phyloP scores from a whole-genome alignment of 2,329 filamentous ascomycete genomes.

The Stachybotrys chlorohalonatus region DNA sequence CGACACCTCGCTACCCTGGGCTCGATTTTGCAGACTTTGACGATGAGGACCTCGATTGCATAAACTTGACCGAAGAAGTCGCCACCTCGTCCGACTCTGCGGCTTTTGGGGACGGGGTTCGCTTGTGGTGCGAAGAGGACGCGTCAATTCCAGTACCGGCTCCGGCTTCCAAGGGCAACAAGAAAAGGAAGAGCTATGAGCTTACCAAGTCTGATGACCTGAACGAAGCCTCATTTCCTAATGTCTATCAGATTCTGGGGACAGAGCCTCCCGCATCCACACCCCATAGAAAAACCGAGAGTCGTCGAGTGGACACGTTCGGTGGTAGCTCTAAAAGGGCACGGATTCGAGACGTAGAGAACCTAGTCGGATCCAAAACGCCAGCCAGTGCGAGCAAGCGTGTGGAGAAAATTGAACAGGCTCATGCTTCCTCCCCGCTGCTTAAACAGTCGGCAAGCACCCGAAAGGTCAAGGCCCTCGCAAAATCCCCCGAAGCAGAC shows the following conservation, averaged over 20 bases:
- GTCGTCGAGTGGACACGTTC: conserved; percentile 9
- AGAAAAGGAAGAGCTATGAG: conserved; percentile 44
- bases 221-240: conserved; percentile 40
- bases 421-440: conserved; percentile 1
- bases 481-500: background rate
- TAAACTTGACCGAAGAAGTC: conserved; percentile 31
- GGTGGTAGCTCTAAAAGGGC: conserved; percentile 7
- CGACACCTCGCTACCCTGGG: conserved; percentile 6
- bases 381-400: conserved; percentile 5
- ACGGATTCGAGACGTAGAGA: conserved; percentile 8
- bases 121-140: conserved; percentile 33
- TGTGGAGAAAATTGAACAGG: background rate
- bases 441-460: conserved; percentile 3
- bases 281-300: conserved; percentile 15
- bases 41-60: conserved; percentile 23
- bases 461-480: background rate
- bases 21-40: conserved; percentile 26
- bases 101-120: conserved; percentile 25
- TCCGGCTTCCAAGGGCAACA: conserved; percentile 22
- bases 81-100: conserved; percentile 23
- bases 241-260: conserved; percentile 41
- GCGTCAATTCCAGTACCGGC: conserved; percentile 27
- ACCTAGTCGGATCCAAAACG: conserved; percentile 2
- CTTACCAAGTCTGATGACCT: conserved; percentile 27
- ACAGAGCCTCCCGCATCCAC: conserved; percentile 27